Evolutionary conservation across 2,329 filamentous ascomycete genomes (phyloP).

Genomic region (Monilinia fructicola): DNA sequence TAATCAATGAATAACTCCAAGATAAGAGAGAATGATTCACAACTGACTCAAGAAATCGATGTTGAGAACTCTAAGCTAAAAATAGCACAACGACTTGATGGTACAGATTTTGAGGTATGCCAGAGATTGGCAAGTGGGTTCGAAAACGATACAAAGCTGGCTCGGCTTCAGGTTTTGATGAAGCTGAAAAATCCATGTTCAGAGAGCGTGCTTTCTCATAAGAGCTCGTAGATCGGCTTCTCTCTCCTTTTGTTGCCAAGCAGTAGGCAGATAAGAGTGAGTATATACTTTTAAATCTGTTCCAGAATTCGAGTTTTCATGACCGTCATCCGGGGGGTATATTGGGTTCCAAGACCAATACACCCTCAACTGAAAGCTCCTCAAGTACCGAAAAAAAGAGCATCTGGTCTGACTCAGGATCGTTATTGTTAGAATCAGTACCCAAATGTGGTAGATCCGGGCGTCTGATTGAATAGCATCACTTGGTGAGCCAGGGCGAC

Average conservation of each 20-base stretch:
- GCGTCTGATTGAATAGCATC: constrained; percentile 40
- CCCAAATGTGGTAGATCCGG: constrained; percentile 31
- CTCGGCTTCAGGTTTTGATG: too few species aligned
- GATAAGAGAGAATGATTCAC: neutral
- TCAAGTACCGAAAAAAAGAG: neutral
- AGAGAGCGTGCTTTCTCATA: too few species aligned
- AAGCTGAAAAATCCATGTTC: too few species aligned
- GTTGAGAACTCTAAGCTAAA: neutral
- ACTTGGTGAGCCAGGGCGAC: constrained; percentile 34
- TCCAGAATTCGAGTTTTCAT: neutral
- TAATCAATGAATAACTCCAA: neutral
- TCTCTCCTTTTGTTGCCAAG: neutral
- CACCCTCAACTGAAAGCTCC: neutral
- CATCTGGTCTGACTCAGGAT: constrained; percentile 27
- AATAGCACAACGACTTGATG: neutral
- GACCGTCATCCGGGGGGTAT: neutral
- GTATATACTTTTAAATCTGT: neutral
- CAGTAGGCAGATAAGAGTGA: neutral
- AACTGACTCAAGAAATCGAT: neutral
- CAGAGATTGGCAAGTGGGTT: neutral
- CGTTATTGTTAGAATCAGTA: constrained; percentile 27
- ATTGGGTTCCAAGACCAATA: neutral
- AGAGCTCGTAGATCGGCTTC: neutral
- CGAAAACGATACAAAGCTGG: neutral
- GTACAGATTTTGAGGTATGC: neutral